phyloP scores from a whole-genome alignment of 1,284 basidiomycete species.

The Moesziomyces sp. region DNA sequence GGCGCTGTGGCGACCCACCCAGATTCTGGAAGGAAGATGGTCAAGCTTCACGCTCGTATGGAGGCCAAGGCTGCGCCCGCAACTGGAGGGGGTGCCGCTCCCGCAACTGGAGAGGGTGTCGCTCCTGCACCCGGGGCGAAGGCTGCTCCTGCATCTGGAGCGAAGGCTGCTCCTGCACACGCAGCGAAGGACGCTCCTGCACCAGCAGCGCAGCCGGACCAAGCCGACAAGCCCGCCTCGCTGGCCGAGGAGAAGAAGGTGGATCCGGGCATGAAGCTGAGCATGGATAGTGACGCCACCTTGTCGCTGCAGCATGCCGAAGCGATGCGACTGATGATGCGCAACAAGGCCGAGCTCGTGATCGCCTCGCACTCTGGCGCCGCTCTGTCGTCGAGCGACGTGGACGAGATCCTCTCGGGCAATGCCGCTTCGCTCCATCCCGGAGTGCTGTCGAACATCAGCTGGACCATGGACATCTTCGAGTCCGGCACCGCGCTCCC shows the following conservation, averaged over 20 bases:
- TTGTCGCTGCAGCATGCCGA: constrained; percentile 10
- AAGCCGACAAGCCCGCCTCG: not conserved
- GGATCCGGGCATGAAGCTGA: constrained; percentile 16
- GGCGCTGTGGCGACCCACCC: not conserved
- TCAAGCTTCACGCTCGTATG: constrained; percentile 3
- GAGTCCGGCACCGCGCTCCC: constrained; percentile 16
- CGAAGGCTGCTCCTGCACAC: not conserved
- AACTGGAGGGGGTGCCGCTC: not conserved
- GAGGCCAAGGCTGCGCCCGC: not conserved
- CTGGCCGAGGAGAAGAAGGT: not conserved
- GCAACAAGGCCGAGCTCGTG: constrained; percentile 20
- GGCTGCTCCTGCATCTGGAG: not conserved
- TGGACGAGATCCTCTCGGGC: constrained; percentile 22
- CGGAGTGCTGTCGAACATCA: constrained; percentile 17
- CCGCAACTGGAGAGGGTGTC: not conserved
- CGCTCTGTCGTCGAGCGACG: constrained; percentile 8
- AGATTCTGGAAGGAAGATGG: constrained; percentile 3
- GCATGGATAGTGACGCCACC: constrained; percentile 18
- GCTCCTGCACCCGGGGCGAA: not conserved
- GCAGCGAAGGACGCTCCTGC: not conserved
- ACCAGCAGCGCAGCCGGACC: not conserved
- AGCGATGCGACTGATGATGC: constrained; percentile 31
- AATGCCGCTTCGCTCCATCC: constrained; percentile 15
- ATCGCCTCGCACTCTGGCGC: constrained; percentile 16
- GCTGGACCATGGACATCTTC: constrained; percentile 30